These are phyloP conservation scores for Zalaria sp. DNA, from an alignment of 2,329 filamentous ascomycete genomes.

Conservation along the genomic window DNA sequence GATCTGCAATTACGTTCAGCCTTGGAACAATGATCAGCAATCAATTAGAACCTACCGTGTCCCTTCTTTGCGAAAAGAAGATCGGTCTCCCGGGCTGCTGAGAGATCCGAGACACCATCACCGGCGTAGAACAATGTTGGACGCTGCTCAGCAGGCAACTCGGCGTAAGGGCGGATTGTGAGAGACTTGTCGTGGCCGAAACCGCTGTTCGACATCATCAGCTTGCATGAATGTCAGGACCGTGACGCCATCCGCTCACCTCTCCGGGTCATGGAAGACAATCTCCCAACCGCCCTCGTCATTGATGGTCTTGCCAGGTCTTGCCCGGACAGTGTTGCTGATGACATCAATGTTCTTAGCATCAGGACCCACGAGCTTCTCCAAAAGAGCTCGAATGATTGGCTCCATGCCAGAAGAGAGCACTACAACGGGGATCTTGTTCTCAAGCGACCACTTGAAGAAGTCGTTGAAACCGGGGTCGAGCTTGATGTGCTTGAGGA, in stretches of 20 bases:
- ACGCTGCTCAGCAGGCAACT: conserved; percentile 50
- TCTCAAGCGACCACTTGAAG: conserved; percentile 63
- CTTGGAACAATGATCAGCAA: neutral
- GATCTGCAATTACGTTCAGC: conserved; percentile 39
- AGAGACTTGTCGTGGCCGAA: conserved; percentile 97
- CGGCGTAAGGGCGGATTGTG: conserved; percentile 76
- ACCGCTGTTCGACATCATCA: conserved; percentile 32
- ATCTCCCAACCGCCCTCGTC: conserved; percentile 79
- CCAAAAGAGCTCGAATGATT: conserved; percentile 71
- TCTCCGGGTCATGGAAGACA: conserved; percentile 62
- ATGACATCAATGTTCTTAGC: conserved; percentile 74
- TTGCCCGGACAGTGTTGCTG: conserved; percentile 63
- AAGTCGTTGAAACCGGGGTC: conserved; percentile 84
- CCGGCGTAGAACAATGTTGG: conserved; percentile 90
- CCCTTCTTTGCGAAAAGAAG: conserved; percentile 87
- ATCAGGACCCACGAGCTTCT: conserved; percentile 67
- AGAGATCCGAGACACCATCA: conserved; percentile 85
- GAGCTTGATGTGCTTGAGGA: conserved; percentile 71
- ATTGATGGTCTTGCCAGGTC: conserved; percentile 58
- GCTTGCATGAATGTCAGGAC: neutral
- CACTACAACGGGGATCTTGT: conserved; percentile 86
- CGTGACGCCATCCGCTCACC: conserved; percentile 28
- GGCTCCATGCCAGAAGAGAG: conserved; percentile 87
- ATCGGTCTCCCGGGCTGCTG: conserved; percentile 83
- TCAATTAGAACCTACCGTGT: conserved; percentile 42